Percentiles rank a stretch among this genome's conserved stretches.
These are phyloP conservation scores for Astrocystis sublimbata DNA, from an alignment of 495 filamentous ascomycete genomes.

Conservation along the genomic window DNA sequence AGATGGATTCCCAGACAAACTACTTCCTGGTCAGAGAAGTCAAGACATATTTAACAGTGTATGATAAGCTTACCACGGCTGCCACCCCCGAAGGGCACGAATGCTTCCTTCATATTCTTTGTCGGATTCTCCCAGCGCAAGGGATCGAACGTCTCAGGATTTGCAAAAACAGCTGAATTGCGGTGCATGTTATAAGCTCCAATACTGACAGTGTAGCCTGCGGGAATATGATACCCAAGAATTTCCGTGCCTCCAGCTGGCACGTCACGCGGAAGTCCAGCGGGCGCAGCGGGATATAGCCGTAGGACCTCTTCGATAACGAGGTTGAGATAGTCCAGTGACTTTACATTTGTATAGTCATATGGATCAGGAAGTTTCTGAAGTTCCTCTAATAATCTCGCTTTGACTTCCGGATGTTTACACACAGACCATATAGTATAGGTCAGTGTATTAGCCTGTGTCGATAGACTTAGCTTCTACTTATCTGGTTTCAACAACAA, in stretches of 20 bases:
- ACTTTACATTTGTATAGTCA: conserved; percentile 35
- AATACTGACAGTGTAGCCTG: conserved; percentile 34
- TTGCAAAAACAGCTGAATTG: conserved; percentile 32
- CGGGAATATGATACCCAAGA: conserved; percentile 32
- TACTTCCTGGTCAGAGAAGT: conserved; percentile 33
- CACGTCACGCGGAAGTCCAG: conserved; percentile 41
- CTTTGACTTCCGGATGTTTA: conserved; percentile 32
- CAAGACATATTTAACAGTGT: not conserved
- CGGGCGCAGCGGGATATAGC: conserved; percentile 51
- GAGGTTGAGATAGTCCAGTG: conserved; percentile 48
- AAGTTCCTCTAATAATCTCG: conserved; percentile 44
- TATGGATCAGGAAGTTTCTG: conserved; percentile 38
- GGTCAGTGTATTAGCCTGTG: conserved; percentile 47
- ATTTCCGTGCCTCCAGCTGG: conserved; percentile 29
- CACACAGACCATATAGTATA: conserved; percentile 42
- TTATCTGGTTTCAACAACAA: too few relatives aligned
- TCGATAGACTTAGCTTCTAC: too few relatives aligned
- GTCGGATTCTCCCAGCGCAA: conserved; percentile 40
- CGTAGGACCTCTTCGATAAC: conserved; percentile 56
- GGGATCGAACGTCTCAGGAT: conserved; percentile 36
- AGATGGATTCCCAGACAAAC: conserved; percentile 40
- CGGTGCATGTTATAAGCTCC: conserved; percentile 47
- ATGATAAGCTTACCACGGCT: conserved; percentile 29
- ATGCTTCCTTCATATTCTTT: conserved; percentile 54
- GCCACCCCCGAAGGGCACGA: conserved; percentile 56